Evolutionary conservation across 257 asterid species (phyloP).

Genomic region (Striga asiatica): DNA sequence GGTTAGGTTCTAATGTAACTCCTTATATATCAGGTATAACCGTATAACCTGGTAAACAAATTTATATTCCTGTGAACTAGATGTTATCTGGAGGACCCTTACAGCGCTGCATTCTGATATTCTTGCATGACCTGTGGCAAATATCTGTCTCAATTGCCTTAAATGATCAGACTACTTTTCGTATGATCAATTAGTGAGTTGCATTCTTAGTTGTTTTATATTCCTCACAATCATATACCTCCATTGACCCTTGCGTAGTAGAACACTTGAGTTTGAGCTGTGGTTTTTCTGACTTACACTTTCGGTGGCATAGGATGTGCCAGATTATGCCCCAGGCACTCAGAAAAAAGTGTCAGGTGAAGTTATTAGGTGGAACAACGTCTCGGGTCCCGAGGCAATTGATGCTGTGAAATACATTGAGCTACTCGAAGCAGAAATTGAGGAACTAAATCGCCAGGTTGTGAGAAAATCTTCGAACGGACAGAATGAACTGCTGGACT

Average conservation of each 20-base stretch:
- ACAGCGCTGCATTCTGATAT: too few species aligned
- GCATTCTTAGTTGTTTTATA: not conserved
- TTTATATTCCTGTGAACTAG: too few species aligned
- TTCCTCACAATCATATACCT: not conserved
- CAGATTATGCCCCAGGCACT: conserved; percentile 89
- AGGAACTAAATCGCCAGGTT: conserved; percentile 83
- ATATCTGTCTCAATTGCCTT: too few species aligned
- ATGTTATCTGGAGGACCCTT: too few species aligned
- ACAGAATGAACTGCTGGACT: conserved; percentile 76
- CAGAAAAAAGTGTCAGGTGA: conserved; percentile 94
- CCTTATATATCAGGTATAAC: too few species aligned
- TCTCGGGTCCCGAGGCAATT: conserved; percentile 78
- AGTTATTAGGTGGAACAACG: conserved; percentile 87
- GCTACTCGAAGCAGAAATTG: conserved; percentile 92
- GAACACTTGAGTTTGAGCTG: not conserved
- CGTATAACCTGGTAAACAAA: too few species aligned
- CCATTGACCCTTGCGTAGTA: not conserved
- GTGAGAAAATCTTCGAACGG: conserved; percentile 63
- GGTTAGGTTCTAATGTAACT: too few species aligned
- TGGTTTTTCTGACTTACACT: conserved; percentile 14
- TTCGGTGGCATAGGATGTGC: conserved; percentile 49
- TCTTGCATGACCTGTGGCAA: too few species aligned
- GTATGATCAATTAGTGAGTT: not conserved
- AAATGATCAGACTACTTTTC: too few species aligned
- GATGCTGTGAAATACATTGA: conserved; percentile 95